Evolutionary conservation across 768 basidiomycete genomes (phyloP).

Genomic region (Mycena floridula): DNA sequence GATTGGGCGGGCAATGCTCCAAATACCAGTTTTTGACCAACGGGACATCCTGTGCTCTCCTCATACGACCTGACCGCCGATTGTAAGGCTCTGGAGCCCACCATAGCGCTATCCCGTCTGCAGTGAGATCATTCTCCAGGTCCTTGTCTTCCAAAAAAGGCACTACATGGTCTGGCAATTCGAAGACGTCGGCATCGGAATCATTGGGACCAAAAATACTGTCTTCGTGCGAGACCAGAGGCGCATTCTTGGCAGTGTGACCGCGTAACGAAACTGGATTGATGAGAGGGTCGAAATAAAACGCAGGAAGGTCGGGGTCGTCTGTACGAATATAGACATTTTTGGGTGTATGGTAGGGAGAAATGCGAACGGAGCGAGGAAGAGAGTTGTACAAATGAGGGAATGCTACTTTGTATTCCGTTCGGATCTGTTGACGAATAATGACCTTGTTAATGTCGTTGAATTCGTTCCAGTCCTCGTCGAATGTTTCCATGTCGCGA

Average conservation of each 20-base stretch:
- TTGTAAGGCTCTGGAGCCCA: conserved; percentile 98
- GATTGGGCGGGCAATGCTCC: conserved; percentile 94
- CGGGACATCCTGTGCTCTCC: conserved; percentile 92
- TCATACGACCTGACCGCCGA: conserved; percentile 85
- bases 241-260: conserved; percentile 73
- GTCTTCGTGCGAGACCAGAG: conserved; percentile 85
- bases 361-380: conserved; percentile 89
- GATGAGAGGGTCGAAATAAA: conserved; percentile 98
- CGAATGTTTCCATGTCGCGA: conserved; percentile 94
- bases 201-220: conserved; percentile 86
- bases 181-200: conserved; percentile 82
- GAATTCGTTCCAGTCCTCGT: conserved; percentile 99
- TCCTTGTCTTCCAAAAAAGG: conserved; percentile 80
- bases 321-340: conserved; percentile 99
- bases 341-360: conserved; percentile 89
- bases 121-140: conserved; percentile 85
- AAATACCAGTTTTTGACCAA: conserved; percentile 98
- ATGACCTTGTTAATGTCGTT: conserved; percentile 99
- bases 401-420: conserved; percentile 99
- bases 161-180: conserved; percentile 67
- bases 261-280: conserved; percentile 95
- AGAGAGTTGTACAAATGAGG: conserved; percentile 98
- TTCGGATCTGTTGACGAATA: conserved; percentile 96
- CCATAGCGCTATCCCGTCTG: conserved; percentile 96
- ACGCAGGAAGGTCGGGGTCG: conserved; percentile 97